These are phyloP conservation scores for Lasiosphaeriaceae sp. DNA, from an alignment of 495 filamentous ascomycete species.

Conservation along the genomic window DNA sequence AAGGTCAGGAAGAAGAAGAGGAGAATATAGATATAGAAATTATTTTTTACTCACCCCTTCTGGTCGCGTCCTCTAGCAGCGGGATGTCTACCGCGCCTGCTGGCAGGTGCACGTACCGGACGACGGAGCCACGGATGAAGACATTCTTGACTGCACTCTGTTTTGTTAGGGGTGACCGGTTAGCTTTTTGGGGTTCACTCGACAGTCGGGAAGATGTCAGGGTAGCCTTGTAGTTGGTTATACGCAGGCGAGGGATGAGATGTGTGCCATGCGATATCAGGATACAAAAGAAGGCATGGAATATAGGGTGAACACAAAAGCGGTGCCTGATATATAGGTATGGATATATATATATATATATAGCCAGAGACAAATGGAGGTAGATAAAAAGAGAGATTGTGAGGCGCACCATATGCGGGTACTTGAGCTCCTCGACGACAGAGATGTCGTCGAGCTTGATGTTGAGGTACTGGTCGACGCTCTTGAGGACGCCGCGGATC, in stretches of 20 bases:
- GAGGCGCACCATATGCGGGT: slow-evolving; percentile 77
- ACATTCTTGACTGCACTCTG: slow-evolving; percentile 90
- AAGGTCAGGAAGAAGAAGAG: too few species aligned
- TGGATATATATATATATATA: too few species aligned
- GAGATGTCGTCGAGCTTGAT: slow-evolving; percentile 96
- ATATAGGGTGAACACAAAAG: too few species aligned
- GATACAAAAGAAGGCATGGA: too few species aligned
- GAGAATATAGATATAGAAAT: too few species aligned
- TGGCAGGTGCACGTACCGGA: slow-evolving; percentile 91
- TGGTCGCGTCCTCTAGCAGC: slow-evolving; percentile 90
- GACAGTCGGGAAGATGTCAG: too few species aligned
- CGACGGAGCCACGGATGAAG: slow-evolving; percentile 95
- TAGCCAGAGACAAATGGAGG: too few species aligned
- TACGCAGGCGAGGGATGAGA: too few species aligned
- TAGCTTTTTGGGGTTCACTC: too few species aligned
- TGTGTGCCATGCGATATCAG: too few species aligned
- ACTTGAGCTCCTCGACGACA: slow-evolving; percentile 85
- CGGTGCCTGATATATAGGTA: too few species aligned
- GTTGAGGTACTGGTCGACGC: slow-evolving; percentile 97
- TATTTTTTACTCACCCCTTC: slow-evolving; percentile 63
- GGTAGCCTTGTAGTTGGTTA: background rate
- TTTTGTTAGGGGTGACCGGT: background rate
- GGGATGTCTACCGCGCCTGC: slow-evolving; percentile 83
- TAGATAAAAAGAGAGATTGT: background rate
- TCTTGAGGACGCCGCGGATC: slow-evolving; percentile 90